Conservation (phyloP, 345 rosid genomes). For the Populus deltoides region DNA sequence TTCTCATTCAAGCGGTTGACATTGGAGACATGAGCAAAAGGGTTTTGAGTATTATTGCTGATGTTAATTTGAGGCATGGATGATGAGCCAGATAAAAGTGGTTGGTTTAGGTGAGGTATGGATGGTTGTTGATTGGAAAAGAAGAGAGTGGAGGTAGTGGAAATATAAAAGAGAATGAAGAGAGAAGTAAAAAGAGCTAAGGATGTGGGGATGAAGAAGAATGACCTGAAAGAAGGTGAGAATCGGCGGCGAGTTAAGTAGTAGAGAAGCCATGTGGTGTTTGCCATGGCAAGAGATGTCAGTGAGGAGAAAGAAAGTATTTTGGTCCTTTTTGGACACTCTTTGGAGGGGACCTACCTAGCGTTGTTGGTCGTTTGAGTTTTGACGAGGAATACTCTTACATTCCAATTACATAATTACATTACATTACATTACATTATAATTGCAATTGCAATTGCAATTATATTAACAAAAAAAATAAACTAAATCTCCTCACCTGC, state of each 20-base stretch:
- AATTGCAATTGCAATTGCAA: no score
- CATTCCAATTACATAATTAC: no score
- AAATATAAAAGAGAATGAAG: constrained; percentile 45
- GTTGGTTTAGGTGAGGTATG: constrained; percentile 2
- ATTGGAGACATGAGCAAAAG: constrained; percentile 7
- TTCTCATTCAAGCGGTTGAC: not conserved
- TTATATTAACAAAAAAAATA: no score
- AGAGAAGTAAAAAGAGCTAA: constrained; percentile 48
- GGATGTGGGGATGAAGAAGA: constrained; percentile 49
- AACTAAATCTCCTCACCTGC: no score
- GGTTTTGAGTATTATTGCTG: constrained; percentile 3
- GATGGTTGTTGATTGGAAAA: constrained; percentile 11
- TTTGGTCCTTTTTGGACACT: not conserved
- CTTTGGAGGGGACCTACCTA: not conserved
- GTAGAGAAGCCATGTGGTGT: constrained; percentile 22
- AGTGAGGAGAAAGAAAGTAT: not conserved
- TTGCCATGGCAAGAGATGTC: constrained; percentile 33
- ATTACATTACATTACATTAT: no score
- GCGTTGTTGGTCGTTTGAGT: not conserved
- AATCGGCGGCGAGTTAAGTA: constrained; percentile 33
- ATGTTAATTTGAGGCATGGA: not conserved
- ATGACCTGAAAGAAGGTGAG: constrained; percentile 21
- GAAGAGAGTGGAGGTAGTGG: constrained; percentile 45
- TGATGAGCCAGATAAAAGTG: constrained; percentile 5
- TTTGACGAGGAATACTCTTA: no score